phyloP scores from a whole-genome alignment of 2,329 filamentous ascomycete genomes.

The Akanthomyces muscarius region DNA sequence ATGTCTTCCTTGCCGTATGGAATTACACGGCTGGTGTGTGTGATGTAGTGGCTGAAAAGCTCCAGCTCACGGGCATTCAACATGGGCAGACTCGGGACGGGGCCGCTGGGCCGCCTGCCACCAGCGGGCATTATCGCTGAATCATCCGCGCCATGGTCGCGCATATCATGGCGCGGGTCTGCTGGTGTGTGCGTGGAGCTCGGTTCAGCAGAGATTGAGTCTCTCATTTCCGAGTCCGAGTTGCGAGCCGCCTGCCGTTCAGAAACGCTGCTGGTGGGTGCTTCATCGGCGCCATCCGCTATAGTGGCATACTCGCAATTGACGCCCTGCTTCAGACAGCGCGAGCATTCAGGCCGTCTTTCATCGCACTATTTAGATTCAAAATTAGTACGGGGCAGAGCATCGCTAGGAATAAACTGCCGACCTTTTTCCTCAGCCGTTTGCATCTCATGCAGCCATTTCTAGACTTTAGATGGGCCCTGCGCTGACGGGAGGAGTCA shows the following conservation, averaged over 20 bases:
- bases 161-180: background rate
- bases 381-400: background rate
- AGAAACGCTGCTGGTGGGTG: constrained; percentile 10
- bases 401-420: background rate
- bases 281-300: constrained; percentile 1
- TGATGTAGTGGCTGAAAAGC: constrained; percentile 39
- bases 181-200: background rate
- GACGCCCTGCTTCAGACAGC: constrained; percentile 30
- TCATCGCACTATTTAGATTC: constrained; percentile 32
- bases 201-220: background rate
- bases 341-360: constrained; percentile 29
- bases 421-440: constrained; percentile 11
- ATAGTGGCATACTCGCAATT: constrained; percentile 28
- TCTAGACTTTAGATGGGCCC: constrained; percentile 13
- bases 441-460: constrained; percentile 12
- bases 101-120: background rate
- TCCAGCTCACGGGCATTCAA: constrained; percentile 28
- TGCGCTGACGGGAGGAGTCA: constrained; percentile 11
- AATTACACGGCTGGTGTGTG: constrained; percentile 36
- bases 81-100: background rate
- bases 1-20: constrained; percentile 35
- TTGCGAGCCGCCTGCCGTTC: background rate
- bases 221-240: background rate
- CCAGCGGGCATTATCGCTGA: background rate
- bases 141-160: background rate